Conservation (phyloP, 805 yeast species). For the Hanseniaspora jakobsenii region DNA sequence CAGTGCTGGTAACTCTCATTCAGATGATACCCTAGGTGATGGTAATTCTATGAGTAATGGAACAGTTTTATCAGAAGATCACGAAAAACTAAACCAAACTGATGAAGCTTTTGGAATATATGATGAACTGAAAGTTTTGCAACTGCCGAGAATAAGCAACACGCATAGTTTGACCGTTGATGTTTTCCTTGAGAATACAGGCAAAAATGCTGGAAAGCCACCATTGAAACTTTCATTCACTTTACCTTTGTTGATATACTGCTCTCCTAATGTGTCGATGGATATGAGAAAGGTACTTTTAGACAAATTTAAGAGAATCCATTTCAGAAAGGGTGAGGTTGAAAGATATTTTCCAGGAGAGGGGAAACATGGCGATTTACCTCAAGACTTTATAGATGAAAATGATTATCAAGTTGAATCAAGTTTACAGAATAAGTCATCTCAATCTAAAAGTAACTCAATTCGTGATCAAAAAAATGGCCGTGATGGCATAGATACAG, state of each 20-base stretch:
- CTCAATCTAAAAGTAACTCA: too few relatives aligned
- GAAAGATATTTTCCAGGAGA: conserved; percentile 22
- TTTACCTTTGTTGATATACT: conserved; percentile 59
- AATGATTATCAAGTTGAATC: too few relatives aligned
- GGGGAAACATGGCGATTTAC: too few relatives aligned
- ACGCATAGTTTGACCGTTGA: conserved; percentile 9
- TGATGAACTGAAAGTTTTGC: conserved; percentile 1
- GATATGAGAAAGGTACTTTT: conserved; percentile 30
- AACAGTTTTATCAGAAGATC: neutral
- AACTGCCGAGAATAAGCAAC: conserved; percentile 10
- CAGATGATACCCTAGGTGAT: conserved; percentile 33
- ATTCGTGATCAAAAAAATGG: too few relatives aligned
- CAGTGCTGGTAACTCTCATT: conserved; percentile 64
- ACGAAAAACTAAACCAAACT: neutral
- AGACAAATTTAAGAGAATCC: conserved; percentile 33
- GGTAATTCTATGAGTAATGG: neutral
- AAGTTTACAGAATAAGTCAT: too few relatives aligned
- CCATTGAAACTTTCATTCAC: conserved; percentile 79
- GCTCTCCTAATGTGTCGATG: conserved; percentile 64
- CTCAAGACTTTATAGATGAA: too few relatives aligned
- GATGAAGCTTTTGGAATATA: neutral
- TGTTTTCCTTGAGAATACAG: neutral
- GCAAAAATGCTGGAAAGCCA: conserved; percentile 59
- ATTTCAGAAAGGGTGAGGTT: conserved; percentile 31
- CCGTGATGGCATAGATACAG: too few relatives aligned